These are phyloP conservation scores for Panicum miliaceum DNA, from an alignment of 176 grass and related monocot species.

Conservation along the genomic window DNA sequence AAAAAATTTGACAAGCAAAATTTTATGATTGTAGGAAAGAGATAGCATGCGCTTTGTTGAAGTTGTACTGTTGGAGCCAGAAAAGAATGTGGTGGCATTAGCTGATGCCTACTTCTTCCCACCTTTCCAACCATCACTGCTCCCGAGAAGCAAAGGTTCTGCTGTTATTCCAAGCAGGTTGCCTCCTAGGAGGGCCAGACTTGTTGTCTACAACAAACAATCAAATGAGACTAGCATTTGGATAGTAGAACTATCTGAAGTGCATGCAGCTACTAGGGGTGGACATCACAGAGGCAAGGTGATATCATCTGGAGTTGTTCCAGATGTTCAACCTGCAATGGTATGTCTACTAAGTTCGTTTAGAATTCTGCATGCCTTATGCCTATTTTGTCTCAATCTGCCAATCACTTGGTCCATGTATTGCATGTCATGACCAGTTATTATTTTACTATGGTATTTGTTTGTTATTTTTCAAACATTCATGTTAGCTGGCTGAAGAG, in stretches of 20 bases:
- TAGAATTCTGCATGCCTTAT: slow-evolving; percentile 28
- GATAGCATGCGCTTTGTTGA: slow-evolving; percentile 99
- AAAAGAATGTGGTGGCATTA: slow-evolving; percentile 93
- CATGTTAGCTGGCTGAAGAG: neutral
- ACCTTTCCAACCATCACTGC: slow-evolving; percentile 95
- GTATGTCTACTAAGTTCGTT: slow-evolving; percentile 53
- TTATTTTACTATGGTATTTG: neutral
- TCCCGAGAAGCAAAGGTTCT: slow-evolving; percentile 89
- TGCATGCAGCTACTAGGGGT: slow-evolving; percentile 96
- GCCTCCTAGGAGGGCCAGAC: slow-evolving; percentile 86
- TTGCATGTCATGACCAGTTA: neutral
- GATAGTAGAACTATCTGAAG: slow-evolving; percentile 94
- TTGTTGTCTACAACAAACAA: slow-evolving; percentile 88
- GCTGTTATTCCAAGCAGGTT: slow-evolving; percentile 91
- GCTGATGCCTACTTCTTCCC: slow-evolving; percentile 99
- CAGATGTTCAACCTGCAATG: slow-evolving; percentile 96
- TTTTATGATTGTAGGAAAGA: slow-evolving; percentile 65
- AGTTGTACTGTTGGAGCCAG: slow-evolving; percentile 93
- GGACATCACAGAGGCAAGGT: slow-evolving; percentile 99
- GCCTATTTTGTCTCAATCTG: neutral
- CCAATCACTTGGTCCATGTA: neutral
- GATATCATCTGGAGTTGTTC: slow-evolving; percentile 78
- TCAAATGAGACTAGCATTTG: slow-evolving; percentile 98
- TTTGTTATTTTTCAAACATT: slow-evolving; percentile 32
- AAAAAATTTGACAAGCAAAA: slow-evolving; percentile 1